phyloP scores from a whole-genome alignment of 495 filamentous ascomycete genomes.

The Penicillium nucicola region DNA sequence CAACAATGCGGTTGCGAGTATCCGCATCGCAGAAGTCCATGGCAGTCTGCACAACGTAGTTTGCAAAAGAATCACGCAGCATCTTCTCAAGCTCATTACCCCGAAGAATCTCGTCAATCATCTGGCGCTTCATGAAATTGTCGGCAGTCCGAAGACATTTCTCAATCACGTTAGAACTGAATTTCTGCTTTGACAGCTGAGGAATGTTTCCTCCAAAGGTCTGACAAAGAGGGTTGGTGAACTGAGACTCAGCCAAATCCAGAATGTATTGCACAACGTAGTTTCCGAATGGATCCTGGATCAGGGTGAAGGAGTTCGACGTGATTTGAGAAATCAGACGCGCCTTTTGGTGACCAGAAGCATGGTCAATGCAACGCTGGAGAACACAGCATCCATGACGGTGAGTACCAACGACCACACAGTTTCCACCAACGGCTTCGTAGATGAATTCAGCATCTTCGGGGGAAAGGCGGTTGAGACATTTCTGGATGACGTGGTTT shows the following conservation, averaged over 20 bases:
- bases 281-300: constrained; percentile 97
- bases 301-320: constrained; percentile 71
- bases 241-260: constrained; percentile 76
- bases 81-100: constrained; percentile 78
- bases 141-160: constrained; percentile 88
- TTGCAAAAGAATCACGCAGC: constrained; percentile 86
- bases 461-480: constrained; percentile 82
- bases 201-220: constrained; percentile 73
- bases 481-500: constrained; percentile 99
- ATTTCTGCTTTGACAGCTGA: constrained; percentile 89
- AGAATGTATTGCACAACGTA: constrained; percentile 99
- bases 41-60: constrained; percentile 97
- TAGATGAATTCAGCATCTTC: constrained; percentile 94
- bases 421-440: constrained; percentile 80
- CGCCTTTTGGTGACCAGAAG: constrained; percentile 81
- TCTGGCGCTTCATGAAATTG: constrained; percentile 62
- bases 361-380: constrained; percentile 97
- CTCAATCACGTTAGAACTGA: constrained; percentile 98
- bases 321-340: constrained; percentile 86
- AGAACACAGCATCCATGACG: constrained; percentile 97
- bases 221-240: constrained; percentile 79
- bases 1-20: constrained; percentile 69
- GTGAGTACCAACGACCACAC: constrained; percentile 90
- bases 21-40: constrained; percentile 75
- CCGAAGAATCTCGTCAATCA: constrained; percentile 79